A percentile compares a stretch with the other conserved stretches of the same genome.
Conservation (phyloP, 2,329 filamentous ascomycete genomes). For the Coniochaeta sp. region DNA sequence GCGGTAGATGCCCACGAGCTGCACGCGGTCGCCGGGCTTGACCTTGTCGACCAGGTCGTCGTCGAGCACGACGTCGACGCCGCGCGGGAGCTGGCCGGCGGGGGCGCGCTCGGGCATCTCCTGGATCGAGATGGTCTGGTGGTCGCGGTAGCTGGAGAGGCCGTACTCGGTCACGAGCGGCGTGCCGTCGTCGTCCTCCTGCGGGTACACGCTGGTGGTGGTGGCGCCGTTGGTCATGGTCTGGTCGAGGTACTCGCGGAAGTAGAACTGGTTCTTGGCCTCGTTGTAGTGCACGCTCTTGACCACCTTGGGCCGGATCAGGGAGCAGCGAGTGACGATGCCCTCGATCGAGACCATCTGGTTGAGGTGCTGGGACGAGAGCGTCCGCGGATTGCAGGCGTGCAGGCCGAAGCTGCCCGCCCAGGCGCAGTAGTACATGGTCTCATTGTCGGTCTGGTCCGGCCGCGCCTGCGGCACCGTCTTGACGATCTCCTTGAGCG, state of each 20-base stretch:
- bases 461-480: conserved; percentile 69
- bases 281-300: conserved; percentile 98
- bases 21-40: conserved; percentile 92
- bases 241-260: conserved; percentile 88
- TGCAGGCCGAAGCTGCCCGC: conserved; percentile 93
- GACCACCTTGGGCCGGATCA: conserved; percentile 94
- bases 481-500: conserved; percentile 81
- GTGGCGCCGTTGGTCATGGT: conserved; percentile 92
- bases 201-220: conserved; percentile 87
- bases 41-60: conserved; percentile 92
- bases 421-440: conserved; percentile 94
- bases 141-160: conserved; percentile 90
- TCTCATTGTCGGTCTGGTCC: conserved; percentile 70
- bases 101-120: conserved; percentile 98
- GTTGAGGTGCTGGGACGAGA: conserved; percentile 85
- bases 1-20: conserved; percentile 92
- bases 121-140: conserved; percentile 96
- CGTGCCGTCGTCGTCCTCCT: conserved; percentile 88
- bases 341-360: conserved; percentile 96
- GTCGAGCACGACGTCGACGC: conserved; percentile 93
- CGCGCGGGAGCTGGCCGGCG: conserved; percentile 87
- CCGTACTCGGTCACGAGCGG: conserved; percentile 92
- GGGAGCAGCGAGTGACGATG: conserved; percentile 91
- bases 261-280: conserved; percentile 76
- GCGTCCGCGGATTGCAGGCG: conserved; percentile 86